These are phyloP conservation scores for Mortierella claussenii DNA, from an alignment of 192 early-diverging fungal genomes.

Conservation along the genomic window DNA sequence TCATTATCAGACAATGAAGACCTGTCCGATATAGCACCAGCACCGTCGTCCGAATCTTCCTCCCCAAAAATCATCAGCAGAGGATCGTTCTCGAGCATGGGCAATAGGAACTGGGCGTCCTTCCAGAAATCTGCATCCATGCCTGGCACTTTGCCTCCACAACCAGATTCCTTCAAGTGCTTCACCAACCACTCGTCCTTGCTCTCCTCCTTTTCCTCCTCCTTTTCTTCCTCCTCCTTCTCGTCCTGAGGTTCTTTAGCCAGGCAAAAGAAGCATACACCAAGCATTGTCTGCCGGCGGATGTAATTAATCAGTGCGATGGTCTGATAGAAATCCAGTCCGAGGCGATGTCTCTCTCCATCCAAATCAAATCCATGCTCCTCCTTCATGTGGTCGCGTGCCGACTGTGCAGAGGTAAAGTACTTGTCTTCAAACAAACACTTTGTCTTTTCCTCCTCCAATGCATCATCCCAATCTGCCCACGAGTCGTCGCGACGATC, in stretches of 20 bases:
- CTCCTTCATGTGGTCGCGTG: slow-evolving; percentile 77
- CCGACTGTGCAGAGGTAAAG: slow-evolving; percentile 66
- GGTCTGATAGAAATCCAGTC: slow-evolving; percentile 85
- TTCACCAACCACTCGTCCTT: slow-evolving; percentile 53
- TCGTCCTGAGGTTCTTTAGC: slow-evolving; percentile 55
- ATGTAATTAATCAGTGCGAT: slow-evolving; percentile 90
- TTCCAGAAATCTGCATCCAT: slow-evolving; percentile 74
- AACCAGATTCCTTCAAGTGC: slow-evolving; percentile 73
- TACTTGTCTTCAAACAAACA: slow-evolving; percentile 85
- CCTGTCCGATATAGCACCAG: slow-evolving; percentile 19
- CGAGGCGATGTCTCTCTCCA: slow-evolving; percentile 57
- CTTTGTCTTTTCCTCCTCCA: slow-evolving; percentile 69
- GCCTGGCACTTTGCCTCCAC: slow-evolving; percentile 62
- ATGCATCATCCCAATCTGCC: slow-evolving; percentile 86
- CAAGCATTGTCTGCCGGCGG: slow-evolving; percentile 70
- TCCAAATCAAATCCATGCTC: slow-evolving; percentile 83
- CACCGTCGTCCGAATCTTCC: slow-evolving; percentile 68
- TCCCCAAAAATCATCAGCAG: slow-evolving; percentile 82
- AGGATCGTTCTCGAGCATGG: slow-evolving; percentile 88
- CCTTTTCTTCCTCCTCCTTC: slow-evolving; percentile 8
- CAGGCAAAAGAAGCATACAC: slow-evolving; percentile 78
- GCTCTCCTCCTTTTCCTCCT: slow-evolving; percentile 12
- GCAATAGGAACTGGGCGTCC: slow-evolving; percentile 80
- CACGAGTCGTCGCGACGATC: slow-evolving; percentile 75
- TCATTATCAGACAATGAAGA: slow-evolving; percentile 19